phyloP scores from a whole-genome alignment of 495 filamentous ascomycete species.

The Aspergillus avenaceus region DNA sequence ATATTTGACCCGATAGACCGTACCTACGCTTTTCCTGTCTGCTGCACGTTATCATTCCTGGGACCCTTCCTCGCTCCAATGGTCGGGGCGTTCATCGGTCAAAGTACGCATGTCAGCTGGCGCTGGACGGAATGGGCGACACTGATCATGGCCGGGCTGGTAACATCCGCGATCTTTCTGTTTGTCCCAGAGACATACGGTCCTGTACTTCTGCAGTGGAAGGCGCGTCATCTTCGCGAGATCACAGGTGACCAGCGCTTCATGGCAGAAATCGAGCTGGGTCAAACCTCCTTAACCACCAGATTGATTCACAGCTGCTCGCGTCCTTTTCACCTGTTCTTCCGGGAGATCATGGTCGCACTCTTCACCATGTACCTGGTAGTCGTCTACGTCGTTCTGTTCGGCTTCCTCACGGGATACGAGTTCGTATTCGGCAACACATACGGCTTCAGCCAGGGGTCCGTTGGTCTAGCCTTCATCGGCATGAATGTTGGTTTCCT shows the following conservation, averaged over 20 bases:
- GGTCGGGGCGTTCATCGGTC: conserved; percentile 37
- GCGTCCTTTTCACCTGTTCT: conserved; percentile 36
- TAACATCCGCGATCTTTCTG: conserved; percentile 29
- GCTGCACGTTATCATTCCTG: conserved; percentile 28
- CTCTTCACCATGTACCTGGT: conserved; percentile 52
- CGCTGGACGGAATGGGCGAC: conserved; percentile 45
- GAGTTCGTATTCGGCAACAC: conserved; percentile 54
- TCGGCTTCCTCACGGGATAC: conserved; percentile 59
- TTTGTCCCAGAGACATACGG: conserved; percentile 45
- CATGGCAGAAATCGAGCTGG: conserved; percentile 32
- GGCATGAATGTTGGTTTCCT: conserved; percentile 52
- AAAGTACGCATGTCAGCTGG: conserved; percentile 25
- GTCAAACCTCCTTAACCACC: conserved; percentile 17
- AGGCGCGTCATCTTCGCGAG: conserved; percentile 36
- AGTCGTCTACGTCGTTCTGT: conserved; percentile 57
- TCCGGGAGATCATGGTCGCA: conserved; percentile 38
- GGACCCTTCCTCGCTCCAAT: conserved; percentile 40
- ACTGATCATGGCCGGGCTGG: conserved; percentile 35
- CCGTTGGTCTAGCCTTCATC: conserved; percentile 50
- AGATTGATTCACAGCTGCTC: conserved; percentile 28
- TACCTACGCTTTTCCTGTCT: conserved; percentile 39
- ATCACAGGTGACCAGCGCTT: conserved; percentile 38
- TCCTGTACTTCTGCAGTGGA: conserved; percentile 43
- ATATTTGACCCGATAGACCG: conserved; percentile 38
- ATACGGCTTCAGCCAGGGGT: conserved; percentile 44